A percentile compares a stretch with the other conserved stretches of the same genome.
These are phyloP conservation scores for Sordariomycetes sp. DNA, from an alignment of 2,329 filamentous ascomycete genomes.

Conservation along the genomic window DNA sequence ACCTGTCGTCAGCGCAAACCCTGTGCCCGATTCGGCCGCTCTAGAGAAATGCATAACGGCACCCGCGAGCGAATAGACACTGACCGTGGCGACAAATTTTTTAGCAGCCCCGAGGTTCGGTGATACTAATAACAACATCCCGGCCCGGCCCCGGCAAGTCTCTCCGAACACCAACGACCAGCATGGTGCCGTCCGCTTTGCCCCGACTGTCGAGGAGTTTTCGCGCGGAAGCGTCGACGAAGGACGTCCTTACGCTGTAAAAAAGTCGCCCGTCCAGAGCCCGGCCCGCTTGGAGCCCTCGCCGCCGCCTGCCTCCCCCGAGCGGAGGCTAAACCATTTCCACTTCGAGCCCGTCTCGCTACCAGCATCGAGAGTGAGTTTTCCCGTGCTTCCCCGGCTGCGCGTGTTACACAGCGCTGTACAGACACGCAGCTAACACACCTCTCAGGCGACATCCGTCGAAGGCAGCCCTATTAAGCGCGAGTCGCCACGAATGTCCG, in stretches of 20 bases:
- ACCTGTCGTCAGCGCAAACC: neutral
- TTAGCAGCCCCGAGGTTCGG: neutral
- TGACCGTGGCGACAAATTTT: neutral
- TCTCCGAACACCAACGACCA: neutral
- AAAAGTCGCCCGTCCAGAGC: constrained; percentile 35
- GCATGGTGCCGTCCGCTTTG: constrained; percentile 2
- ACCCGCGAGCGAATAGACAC: neutral
- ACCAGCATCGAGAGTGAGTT: constrained; percentile 66
- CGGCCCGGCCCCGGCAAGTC: neutral
- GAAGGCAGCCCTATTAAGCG: neutral
- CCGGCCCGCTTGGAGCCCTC: constrained; percentile 32
- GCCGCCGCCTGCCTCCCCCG: constrained; percentile 46
- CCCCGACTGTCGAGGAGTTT: constrained; percentile 1
- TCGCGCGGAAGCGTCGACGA: neutral
- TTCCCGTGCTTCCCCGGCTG: neutral
- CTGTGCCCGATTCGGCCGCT: neutral
- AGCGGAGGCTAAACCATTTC: constrained; percentile 72
- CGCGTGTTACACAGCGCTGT: neutral
- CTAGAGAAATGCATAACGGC: neutral
- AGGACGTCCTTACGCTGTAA: neutral
- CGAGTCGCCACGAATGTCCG: neutral
- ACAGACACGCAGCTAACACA: neutral
- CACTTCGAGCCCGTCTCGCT: constrained; percentile 85
- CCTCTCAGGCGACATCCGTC: constrained; percentile 2
- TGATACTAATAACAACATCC: neutral